Percentiles rank a stretch among this genome's conserved stretches.
phyloP scores from a whole-genome alignment of 495 filamentous ascomycete genomes.

The Penicillium subrubescens region DNA sequence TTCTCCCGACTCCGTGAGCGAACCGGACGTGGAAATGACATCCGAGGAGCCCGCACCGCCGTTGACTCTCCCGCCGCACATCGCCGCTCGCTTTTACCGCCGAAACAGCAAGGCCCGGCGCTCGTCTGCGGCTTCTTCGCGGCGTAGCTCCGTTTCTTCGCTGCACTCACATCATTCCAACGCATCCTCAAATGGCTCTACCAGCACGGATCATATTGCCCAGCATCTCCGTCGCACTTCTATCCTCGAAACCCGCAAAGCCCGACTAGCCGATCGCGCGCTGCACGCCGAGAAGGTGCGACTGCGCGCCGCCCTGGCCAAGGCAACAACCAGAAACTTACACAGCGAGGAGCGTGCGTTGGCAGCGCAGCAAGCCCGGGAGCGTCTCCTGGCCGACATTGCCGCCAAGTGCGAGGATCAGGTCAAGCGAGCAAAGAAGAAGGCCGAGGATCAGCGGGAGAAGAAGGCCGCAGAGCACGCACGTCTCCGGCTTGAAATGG shows the following conservation, averaged over 20 bases:
- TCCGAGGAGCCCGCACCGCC: conserved; percentile 45
- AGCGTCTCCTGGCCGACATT: conserved; percentile 90
- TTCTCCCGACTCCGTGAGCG: conserved; percentile 29
- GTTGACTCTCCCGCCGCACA: conserved; percentile 73
- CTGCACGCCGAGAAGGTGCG: conserved; percentile 98
- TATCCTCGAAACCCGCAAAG: conserved; percentile 91
- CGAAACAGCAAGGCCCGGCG: conserved; percentile 70
- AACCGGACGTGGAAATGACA: conserved; percentile 49
- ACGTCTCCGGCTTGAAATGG: conserved; percentile 75
- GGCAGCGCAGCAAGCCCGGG: conserved; percentile 87
- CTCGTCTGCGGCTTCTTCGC: conserved; percentile 82
- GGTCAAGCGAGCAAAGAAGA: conserved; percentile 88
- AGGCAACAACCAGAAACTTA: conserved; percentile 67
- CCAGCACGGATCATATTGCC: conserved; percentile 79
- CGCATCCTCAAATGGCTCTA: conserved; percentile 62
- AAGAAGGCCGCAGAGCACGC: conserved; percentile 83
- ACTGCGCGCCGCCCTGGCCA: conserved; percentile 80
- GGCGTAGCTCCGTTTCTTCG: conserved; percentile 87
- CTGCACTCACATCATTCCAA: conserved; percentile 73
- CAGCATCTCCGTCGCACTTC: conserved; percentile 89
- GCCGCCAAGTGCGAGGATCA: conserved; percentile 93
- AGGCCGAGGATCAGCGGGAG: conserved; percentile 90
- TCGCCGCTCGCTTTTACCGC: conserved; percentile 83
- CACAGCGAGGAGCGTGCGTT: conserved; percentile 78
- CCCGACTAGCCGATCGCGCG: conserved; percentile 87